Conservation (phyloP, 148 eudicot species). For the Spergularia bocconei region DNA sequence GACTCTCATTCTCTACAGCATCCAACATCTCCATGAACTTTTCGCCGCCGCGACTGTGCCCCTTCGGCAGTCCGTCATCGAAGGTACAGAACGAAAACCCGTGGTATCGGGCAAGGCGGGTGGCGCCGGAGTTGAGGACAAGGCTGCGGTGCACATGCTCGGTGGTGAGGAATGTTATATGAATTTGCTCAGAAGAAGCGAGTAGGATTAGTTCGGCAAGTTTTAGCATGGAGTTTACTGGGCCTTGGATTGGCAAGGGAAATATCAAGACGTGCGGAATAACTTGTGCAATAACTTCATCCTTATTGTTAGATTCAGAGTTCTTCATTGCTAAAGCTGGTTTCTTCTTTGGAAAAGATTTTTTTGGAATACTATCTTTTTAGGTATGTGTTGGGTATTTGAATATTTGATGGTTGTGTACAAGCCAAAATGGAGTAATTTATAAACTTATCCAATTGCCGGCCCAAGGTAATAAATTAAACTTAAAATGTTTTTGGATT, state of each 20-base stretch:
- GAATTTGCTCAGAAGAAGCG: background rate
- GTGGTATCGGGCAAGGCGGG: background rate
- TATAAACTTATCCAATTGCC: too few relatives aligned
- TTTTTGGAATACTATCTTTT: too few relatives aligned
- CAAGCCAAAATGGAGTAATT: too few relatives aligned
- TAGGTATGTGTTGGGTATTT: too few relatives aligned
- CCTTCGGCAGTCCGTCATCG: constrained; percentile 12
- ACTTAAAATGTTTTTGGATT: too few relatives aligned
- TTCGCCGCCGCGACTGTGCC: constrained; percentile 5
- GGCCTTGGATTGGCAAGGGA: constrained; percentile 34
- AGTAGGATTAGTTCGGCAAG: constrained; percentile 16
- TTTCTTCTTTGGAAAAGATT: too few relatives aligned
- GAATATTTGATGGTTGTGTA: too few relatives aligned
- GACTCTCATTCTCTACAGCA: background rate
- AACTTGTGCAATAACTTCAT: too few relatives aligned
- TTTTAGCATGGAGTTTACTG: constrained; percentile 32
- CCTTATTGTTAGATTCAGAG: too few relatives aligned
- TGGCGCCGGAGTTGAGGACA: background rate
- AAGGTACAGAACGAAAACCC: background rate
- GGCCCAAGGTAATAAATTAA: too few relatives aligned
- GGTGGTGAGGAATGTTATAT: constrained; percentile 18
- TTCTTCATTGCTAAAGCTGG: background rate
- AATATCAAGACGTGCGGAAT: constrained; percentile 32
- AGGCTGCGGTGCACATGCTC: constrained; percentile 3
- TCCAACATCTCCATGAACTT: constrained; percentile 13